These are phyloP conservation scores for Noccaea bulbosa DNA, from an alignment of 345 rosid genomes.

Conservation along the genomic window DNA sequence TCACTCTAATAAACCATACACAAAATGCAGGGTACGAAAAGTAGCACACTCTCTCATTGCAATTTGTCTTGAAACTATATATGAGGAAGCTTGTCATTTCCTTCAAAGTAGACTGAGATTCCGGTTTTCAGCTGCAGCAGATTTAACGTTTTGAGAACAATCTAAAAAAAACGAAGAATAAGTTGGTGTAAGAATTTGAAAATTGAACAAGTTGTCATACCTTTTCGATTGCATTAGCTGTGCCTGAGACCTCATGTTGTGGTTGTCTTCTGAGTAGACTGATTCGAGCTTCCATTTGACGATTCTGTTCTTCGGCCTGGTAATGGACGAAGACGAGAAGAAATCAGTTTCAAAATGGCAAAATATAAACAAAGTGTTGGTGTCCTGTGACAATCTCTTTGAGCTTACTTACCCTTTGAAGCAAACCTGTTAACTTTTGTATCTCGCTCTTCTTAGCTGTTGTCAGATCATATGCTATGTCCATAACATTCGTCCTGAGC, in stretches of 20 bases:
- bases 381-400: constrained; percentile 2
- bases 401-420: constrained; percentile 56
- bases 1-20: constrained; percentile 12
- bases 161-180: background rate
- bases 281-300: constrained; percentile 47
- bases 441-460: constrained; percentile 63
- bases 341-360: background rate
- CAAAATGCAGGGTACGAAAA: constrained; percentile 4
- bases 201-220: constrained; percentile 29
- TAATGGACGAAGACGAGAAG: constrained; percentile 5
- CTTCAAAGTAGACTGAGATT: constrained; percentile 40
- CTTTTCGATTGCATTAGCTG: constrained; percentile 50
- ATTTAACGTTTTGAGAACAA: constrained; percentile 7
- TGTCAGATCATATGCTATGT: constrained; percentile 52
- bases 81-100: constrained; percentile 30
- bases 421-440: constrained; percentile 50
- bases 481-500: constrained; percentile 67
- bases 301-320: constrained; percentile 71
- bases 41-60: constrained; percentile 7
- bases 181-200: background rate
- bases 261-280: constrained; percentile 50
- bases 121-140: constrained; percentile 52
- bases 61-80: constrained; percentile 11
- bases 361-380: constrained; percentile 8
- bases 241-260: constrained; percentile 44